Evolutionary conservation across 1,139 yeast species (phyloP).

Genomic region (Candida dubliniensis): DNA sequence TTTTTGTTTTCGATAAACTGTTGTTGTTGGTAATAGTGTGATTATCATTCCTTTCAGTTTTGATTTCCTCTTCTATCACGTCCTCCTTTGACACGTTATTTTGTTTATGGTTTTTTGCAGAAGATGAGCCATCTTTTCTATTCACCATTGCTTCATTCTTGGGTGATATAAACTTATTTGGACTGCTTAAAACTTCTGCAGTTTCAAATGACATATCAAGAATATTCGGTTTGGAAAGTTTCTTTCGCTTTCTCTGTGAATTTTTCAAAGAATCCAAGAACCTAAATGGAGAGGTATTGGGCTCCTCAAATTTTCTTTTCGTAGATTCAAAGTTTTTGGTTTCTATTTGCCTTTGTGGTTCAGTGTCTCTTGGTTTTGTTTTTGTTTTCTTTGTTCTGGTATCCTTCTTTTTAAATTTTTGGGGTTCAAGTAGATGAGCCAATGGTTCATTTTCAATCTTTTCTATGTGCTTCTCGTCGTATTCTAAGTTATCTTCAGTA

Average conservation of each 20-base stretch:
- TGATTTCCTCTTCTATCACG: neutral
- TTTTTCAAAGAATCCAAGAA: constrained; percentile 4
- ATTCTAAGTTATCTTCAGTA: constrained; percentile 10
- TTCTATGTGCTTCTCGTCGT: constrained; percentile 12
- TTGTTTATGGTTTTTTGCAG: neutral
- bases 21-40: neutral
- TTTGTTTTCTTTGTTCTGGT: too few relatives aligned
- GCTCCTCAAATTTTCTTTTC: neutral
- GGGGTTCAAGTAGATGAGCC: too few relatives aligned
- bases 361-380: neutral
- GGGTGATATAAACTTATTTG: neutral
- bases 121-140: too few relatives aligned
- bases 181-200: neutral
- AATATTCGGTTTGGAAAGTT: constrained; percentile 12
- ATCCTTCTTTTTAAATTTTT: too few relatives aligned
- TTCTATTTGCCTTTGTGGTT: neutral
- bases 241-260: constrained; percentile 5
- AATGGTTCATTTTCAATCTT: constrained; percentile 9
- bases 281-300: constrained; percentile 9
- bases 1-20: neutral
- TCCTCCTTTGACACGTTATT: neutral
- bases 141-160: neutral
- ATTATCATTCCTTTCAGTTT: neutral
- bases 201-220: constrained; percentile 16
- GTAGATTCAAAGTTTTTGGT: neutral